Base-by-base conservation (phyloP, 768 basidiomycete species). In the Russula sp. region DNA sequence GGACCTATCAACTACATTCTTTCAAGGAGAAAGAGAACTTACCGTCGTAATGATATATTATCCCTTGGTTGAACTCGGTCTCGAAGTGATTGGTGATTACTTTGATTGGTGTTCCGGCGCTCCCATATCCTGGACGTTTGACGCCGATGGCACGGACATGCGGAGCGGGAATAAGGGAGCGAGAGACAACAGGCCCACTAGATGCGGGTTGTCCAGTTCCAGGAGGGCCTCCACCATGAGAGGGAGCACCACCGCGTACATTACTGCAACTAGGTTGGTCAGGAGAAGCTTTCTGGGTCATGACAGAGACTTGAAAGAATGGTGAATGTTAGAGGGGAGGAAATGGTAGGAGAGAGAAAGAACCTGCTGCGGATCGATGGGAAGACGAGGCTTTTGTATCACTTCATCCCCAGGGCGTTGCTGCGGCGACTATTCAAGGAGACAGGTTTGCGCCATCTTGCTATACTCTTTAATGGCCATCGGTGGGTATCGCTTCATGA, bases 1-100 rank as follows among this genome's bases (percentile, higher is more conserved):
- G 35, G 4, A 40, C 22, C 3, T 44, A 57, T 49, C 39, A 16
- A 44, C 34, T 40, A 6, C n/a, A 42, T 31, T 2, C n/a, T 13
- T 34, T 39, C 9, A 44, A 31, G 34, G 45, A 59, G 55, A 57
- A 31, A 51, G 52, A 52, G 13, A 55, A 73, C 85, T 63, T 70
- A 87, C 91, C 85, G 71, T 93, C 89, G 68, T 92, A 91, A 68
- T 92, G 91, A 65, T 86, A 79, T 44, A 91, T 90, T 32, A 82
- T 79, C 8, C 72, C 73, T 20, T 85, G 80, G 0, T 89, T 86
- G 16, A 88, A 82, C 0, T 79, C 77, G 3, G 83, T 82, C 48
- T 70, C 71, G 66, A 89, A 92, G 57, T 86, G 86, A 72, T 92
- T 93, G 39, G 82, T 77, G 4, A 61, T 63, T 10, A 84, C 76